These are phyloP conservation scores for Penicillium hordei DNA, from an alignment of 2,329 filamentous ascomycete genomes.

Conservation along the genomic window DNA sequence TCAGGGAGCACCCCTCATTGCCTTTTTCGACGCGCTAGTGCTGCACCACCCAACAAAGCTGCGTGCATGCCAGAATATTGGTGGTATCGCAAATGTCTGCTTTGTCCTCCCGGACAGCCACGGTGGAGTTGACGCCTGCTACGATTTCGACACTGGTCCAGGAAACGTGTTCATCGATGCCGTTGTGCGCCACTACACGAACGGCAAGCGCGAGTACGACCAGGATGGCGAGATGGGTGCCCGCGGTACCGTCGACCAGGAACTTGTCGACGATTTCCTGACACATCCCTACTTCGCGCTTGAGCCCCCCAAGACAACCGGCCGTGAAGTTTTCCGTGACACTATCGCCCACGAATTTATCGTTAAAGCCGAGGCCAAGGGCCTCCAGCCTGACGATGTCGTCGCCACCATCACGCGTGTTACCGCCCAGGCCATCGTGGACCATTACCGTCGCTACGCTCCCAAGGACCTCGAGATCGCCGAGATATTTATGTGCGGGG, in stretches of 20 bases:
- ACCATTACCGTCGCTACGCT: constrained; percentile 43
- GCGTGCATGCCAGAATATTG: constrained; percentile 62
- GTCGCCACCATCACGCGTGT: constrained; percentile 61
- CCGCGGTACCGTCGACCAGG: constrained; percentile 51
- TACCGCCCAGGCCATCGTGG: constrained; percentile 59
- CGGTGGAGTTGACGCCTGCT: constrained; percentile 37
- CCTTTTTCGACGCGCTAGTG: constrained; percentile 58
- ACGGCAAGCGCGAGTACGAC: constrained; percentile 53
- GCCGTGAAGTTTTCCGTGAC: constrained; percentile 60
- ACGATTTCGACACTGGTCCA: constrained; percentile 58
- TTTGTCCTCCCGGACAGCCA: constrained; percentile 34
- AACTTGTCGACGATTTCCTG: constrained; percentile 55
- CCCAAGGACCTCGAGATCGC: constrained; percentile 48
- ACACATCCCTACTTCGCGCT: constrained; percentile 52
- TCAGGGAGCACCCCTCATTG: constrained; percentile 57
- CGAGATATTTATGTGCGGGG: constrained; percentile 63
- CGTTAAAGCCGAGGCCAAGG: constrained; percentile 45
- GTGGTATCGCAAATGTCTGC: constrained; percentile 61
- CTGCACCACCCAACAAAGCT: constrained; percentile 58
- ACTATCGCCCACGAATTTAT: constrained; percentile 56
- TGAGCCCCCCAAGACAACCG: constrained; percentile 58
- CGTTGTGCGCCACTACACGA: constrained; percentile 55
- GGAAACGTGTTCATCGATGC: constrained; percentile 60
- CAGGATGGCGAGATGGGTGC: constrained; percentile 53
- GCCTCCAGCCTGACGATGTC: constrained; percentile 52